These are phyloP conservation scores for Phyllosticta paracitricarpa DNA, from an alignment of 2,329 filamentous ascomycete genomes.

Conservation along the genomic window DNA sequence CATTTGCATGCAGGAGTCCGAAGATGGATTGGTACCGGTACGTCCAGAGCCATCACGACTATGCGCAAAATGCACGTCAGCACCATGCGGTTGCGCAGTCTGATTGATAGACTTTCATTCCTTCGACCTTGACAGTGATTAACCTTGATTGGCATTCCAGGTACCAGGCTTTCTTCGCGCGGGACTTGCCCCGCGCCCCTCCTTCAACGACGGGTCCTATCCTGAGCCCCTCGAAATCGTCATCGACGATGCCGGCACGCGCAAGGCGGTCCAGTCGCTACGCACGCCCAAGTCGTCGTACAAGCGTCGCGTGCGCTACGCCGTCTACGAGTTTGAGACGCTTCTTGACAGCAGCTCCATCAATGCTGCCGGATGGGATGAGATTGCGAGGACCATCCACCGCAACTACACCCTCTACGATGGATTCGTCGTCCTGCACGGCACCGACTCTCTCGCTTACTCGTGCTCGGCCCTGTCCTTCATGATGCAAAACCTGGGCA, in stretches of 20 bases:
- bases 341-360: constrained; percentile 86
- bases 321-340: constrained; percentile 72
- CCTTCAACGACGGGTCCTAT: constrained; percentile 70
- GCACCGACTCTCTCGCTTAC: constrained; percentile 80
- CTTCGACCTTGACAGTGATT: neutral
- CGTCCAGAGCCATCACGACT: constrained; percentile 3
- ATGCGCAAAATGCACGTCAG: neutral
- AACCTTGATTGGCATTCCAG: constrained; percentile 14
- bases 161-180: constrained; percentile 63
- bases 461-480: constrained; percentile 85
- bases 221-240: constrained; percentile 47
- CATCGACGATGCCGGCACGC: constrained; percentile 38
- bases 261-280: constrained; percentile 53
- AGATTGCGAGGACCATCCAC: constrained; percentile 69
- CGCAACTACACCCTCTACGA: constrained; percentile 85
- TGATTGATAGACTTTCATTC: neutral
- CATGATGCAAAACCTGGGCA: constrained; percentile 84
- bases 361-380: constrained; percentile 73
- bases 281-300: constrained; percentile 74
- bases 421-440: constrained; percentile 83
- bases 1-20: constrained; percentile 82
- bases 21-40: constrained; percentile 70
- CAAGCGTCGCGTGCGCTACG: constrained; percentile 71
- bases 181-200: constrained; percentile 70
- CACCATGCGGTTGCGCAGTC: too few relatives aligned